Conservation (phyloP, 2,329 filamentous ascomycete genomes). For the Ophiostoma novo-ulmi region DNA sequence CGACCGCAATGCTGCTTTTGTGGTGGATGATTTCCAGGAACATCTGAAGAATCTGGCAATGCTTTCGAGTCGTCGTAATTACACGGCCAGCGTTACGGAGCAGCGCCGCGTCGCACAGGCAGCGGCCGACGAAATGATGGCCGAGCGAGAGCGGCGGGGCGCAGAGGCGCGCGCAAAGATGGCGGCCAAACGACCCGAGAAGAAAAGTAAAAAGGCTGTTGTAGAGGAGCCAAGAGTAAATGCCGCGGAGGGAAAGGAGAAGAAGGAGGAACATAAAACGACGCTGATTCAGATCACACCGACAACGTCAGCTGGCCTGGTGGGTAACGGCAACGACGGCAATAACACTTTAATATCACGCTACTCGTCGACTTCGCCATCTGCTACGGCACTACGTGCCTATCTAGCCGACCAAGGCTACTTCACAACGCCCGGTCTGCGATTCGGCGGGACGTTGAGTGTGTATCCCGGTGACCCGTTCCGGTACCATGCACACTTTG, state of each 20-base stretch:
- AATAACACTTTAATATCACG: not conserved
- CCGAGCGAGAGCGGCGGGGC: conserved; percentile 32
- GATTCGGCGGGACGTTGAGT: conserved; percentile 91
- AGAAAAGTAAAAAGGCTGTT: conserved; percentile 14
- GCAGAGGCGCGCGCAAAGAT: conserved; percentile 25
- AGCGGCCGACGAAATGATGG: conserved; percentile 37
- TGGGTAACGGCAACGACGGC: conserved; percentile 25
- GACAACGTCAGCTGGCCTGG: conserved; percentile 37
- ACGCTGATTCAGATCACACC: conserved; percentile 35
- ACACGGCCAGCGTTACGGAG: conserved; percentile 53
- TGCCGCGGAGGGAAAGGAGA: not conserved
- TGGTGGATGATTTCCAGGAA: conserved; percentile 73
- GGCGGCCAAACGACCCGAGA: conserved; percentile 9
- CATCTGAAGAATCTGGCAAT: conserved; percentile 58
- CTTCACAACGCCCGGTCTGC: conserved; percentile 84
- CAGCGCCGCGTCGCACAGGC: conserved; percentile 42
- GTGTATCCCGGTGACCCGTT: conserved; percentile 94
- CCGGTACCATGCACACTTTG: conserved; percentile 91
- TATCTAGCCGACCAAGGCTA: conserved; percentile 75
- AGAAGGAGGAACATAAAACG: not conserved
- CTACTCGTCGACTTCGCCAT: not conserved
- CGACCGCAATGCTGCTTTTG: conserved; percentile 68
- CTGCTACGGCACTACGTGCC: conserved; percentile 58
- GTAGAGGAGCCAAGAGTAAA: not conserved
- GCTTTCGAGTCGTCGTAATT: conserved; percentile 50